Conservation (phyloP, 257 asterid species). For the Hygrophila difformis region DNA sequence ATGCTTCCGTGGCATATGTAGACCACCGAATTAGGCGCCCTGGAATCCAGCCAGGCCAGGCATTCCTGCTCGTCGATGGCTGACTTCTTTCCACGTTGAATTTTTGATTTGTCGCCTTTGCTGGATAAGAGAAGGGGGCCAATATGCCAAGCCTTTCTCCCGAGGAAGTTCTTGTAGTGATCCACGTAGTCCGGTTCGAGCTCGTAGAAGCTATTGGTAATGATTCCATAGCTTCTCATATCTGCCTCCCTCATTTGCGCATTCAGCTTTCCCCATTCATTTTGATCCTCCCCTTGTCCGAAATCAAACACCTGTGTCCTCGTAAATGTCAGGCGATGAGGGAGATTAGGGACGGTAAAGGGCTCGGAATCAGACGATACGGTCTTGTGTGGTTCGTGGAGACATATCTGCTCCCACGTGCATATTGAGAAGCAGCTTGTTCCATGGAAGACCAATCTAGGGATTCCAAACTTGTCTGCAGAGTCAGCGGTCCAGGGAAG, state of each 20-base stretch:
- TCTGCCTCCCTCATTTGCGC: constrained; percentile 22
- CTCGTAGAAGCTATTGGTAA: constrained; percentile 44
- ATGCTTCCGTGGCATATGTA: constrained; percentile 32
- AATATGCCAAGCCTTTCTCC: constrained; percentile 22
- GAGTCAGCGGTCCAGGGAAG: constrained; percentile 46
- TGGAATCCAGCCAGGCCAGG: constrained; percentile 35
- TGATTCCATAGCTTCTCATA: constrained; percentile 27
- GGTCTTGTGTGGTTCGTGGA: constrained; percentile 19
- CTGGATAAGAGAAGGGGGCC: constrained; percentile 24
- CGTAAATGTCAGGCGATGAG: constrained; percentile 21
- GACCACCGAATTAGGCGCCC: constrained; percentile 25
- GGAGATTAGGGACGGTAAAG: constrained; percentile 27
- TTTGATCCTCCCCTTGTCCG: background rate
- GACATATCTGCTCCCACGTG: constrained; percentile 14
- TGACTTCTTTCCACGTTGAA: constrained; percentile 17
- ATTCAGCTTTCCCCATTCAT: background rate
- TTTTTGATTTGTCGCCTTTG: constrained; percentile 4
- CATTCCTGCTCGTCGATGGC: constrained; percentile 15
- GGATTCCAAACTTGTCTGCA: constrained; percentile 48
- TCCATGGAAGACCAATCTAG: constrained; percentile 49
- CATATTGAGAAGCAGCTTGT: constrained; percentile 30
- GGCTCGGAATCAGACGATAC: constrained; percentile 24
- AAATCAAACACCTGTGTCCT: constrained; percentile 19
- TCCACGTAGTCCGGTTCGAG: constrained; percentile 25
- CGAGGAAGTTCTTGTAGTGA: constrained; percentile 19